These are phyloP conservation scores for Penicillium cinerascens DNA, from an alignment of 495 filamentous ascomycete genomes.

Conservation along the genomic window DNA sequence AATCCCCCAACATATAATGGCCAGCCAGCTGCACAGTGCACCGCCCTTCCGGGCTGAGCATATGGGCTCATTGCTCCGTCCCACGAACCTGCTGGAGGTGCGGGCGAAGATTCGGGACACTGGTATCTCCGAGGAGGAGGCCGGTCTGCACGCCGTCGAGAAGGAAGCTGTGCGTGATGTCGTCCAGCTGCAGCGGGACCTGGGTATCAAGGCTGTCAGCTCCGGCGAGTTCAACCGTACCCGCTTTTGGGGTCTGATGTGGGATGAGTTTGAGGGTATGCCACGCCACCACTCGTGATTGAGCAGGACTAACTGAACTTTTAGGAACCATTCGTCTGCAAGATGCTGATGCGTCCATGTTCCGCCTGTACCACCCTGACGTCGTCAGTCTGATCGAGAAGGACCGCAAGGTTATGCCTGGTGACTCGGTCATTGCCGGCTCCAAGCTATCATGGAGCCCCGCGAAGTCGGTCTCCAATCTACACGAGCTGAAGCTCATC, in stretches of 20 bases:
- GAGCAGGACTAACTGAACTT: constrained; percentile 1
- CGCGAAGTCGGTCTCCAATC: constrained; percentile 46
- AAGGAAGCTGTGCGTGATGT: constrained; percentile 57
- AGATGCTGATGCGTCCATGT: constrained; percentile 53
- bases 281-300: constrained; percentile 3
- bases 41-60: constrained; percentile 72
- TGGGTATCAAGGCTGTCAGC: constrained; percentile 60
- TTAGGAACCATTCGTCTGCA: constrained; percentile 36
- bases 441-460: constrained; percentile 57
- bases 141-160: constrained; percentile 46
- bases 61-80: constrained; percentile 66
- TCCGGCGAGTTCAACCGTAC: constrained; percentile 63
- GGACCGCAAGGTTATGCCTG: constrained; percentile 55
- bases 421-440: constrained; percentile 62
- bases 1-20: constrained; percentile 14
- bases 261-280: constrained; percentile 63
- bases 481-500: constrained; percentile 57
- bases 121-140: constrained; percentile 35
- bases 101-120: constrained; percentile 49
- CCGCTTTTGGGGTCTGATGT: constrained; percentile 58
- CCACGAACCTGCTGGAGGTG: constrained; percentile 55
- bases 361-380: constrained; percentile 67
- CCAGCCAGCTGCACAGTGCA: constrained; percentile 21
- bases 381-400: constrained; percentile 63
- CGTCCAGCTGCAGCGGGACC: constrained; percentile 57